A percentile compares a stretch with the other conserved stretches of the same genome.
phyloP scores from a whole-genome alignment of 768 basidiomycete genomes.

The Phylloporus rhodoxanthus region DNA sequence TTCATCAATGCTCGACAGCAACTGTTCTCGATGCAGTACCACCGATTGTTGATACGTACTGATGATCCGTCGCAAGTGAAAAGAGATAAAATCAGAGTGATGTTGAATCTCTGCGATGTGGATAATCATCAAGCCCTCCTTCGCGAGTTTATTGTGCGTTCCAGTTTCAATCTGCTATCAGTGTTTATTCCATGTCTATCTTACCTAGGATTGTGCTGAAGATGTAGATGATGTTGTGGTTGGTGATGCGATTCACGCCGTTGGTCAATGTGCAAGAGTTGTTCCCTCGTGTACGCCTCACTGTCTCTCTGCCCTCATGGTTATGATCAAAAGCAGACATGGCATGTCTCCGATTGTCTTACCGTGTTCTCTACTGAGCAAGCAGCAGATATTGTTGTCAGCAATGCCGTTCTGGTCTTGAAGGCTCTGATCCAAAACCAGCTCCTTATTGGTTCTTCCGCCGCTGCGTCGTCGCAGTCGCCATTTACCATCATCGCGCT shows the following conservation, averaged over 20 bases:
- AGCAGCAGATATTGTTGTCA: conserved; percentile 65
- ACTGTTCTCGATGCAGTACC: conserved; percentile 57
- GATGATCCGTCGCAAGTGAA: conserved; percentile 66
- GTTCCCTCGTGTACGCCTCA: conserved; percentile 65
- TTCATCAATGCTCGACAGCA: conserved; percentile 15
- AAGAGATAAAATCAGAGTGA: conserved; percentile 65
- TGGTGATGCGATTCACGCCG: conserved; percentile 64
- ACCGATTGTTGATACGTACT: conserved; percentile 63
- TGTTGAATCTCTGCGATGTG: conserved; percentile 57
- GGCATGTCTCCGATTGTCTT: conserved; percentile 40
- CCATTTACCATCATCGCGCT: conserved; percentile 69
- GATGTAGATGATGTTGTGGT: conserved; percentile 70
- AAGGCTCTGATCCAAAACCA: conserved; percentile 78
- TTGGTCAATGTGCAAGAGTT: conserved; percentile 67
- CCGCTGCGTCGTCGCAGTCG: conserved; percentile 27
- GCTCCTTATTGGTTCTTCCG: conserved; percentile 34
- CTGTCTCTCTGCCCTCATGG: conserved; percentile 71
- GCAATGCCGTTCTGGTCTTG: conserved; percentile 76
- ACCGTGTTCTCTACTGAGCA: conserved; percentile 2
- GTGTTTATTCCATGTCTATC: background rate
- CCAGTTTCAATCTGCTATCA: background rate
- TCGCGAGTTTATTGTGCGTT: conserved; percentile 77
- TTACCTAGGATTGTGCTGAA: conserved; percentile 69
- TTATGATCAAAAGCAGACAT: conserved; percentile 70
- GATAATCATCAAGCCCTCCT: conserved; percentile 70